Percentiles rank a stretch among this genome's conserved stretches.
phyloP scores from a whole-genome alignment of 2,329 filamentous ascomycete species.

The Coccinonectria pachysandricola region DNA sequence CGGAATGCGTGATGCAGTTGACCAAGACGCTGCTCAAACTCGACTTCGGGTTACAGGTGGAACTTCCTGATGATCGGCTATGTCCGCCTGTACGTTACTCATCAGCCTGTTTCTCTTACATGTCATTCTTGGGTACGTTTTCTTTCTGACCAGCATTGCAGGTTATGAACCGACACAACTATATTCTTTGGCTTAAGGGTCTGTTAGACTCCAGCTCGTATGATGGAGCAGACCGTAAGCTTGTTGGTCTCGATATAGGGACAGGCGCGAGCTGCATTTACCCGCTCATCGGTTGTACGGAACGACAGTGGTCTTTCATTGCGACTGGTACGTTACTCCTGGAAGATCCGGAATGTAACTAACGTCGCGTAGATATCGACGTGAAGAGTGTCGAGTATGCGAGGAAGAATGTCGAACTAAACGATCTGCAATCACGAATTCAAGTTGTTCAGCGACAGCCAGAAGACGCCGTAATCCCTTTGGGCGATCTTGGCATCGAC shows the following conservation, averaged over 20 bases:
- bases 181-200: conserved; percentile 78
- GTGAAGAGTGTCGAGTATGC: conserved; percentile 57
- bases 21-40: conserved; percentile 67
- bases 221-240: conserved; percentile 33
- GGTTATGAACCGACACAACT: conserved; percentile 66
- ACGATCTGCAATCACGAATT: conserved; percentile 55
- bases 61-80: conserved; percentile 66
- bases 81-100: conserved; percentile 62
- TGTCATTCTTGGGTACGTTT: conserved; percentile 1
- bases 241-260: conserved; percentile 73
- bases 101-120: too few species aligned
- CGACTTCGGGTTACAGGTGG: conserved; percentile 63
- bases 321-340: conserved; percentile 40
- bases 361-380: conserved; percentile 55
- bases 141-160: conserved; percentile 14
- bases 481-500: conserved; percentile 40
- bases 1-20: conserved; percentile 65
- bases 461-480: conserved; percentile 49
- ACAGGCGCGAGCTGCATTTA: conserved; percentile 91
- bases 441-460: conserved; percentile 46
- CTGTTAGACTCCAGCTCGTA: conserved; percentile 64
- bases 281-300: conserved; percentile 64
- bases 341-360: too few species aligned
- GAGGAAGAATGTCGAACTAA: conserved; percentile 53
- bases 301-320: conserved; percentile 64